Percentiles rank a stretch among this genome's conserved stretches.
phyloP scores from a whole-genome alignment of 805 yeast species.

The Starmerella roubikii region DNA sequence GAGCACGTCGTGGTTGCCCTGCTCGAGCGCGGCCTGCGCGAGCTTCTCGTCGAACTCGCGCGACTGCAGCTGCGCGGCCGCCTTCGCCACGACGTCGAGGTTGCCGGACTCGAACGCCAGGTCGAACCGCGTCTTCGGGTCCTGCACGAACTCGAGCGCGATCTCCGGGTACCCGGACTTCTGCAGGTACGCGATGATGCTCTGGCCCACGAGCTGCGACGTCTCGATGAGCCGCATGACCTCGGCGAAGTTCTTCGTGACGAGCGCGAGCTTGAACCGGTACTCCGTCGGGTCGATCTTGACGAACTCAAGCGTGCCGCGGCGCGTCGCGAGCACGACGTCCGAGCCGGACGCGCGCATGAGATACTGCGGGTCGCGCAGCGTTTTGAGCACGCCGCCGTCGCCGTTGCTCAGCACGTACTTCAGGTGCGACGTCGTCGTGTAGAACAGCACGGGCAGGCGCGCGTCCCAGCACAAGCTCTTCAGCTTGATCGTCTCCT shows the following conservation, averaged over 20 bases:
- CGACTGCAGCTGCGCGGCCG: conserved; percentile 66
- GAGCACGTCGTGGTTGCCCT: conserved; percentile 75
- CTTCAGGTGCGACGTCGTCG: conserved; percentile 91
- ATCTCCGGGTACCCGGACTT: conserved; percentile 94
- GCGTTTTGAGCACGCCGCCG: conserved; percentile 82
- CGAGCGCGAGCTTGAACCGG: conserved; percentile 85
- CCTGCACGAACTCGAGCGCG: conserved; percentile 93
- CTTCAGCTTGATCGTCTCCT: conserved; percentile 92
- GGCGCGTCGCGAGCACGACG: conserved; percentile 69
- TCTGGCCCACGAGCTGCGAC: conserved; percentile 92
- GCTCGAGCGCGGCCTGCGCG: conserved; percentile 73
- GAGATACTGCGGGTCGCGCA: conserved; percentile 77
- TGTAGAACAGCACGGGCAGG: conserved; percentile 69
- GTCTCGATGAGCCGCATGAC: conserved; percentile 76
- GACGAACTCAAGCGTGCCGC: conserved; percentile 68
- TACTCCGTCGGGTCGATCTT: conserved; percentile 92
- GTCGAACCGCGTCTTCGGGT: conserved; percentile 90
- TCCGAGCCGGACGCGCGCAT: conserved; percentile 51
- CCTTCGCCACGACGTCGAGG: conserved; percentile 70
- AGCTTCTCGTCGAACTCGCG: conserved; percentile 64
- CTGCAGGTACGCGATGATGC: conserved; percentile 87
- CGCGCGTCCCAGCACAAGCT: conserved; percentile 96
- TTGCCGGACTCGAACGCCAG: conserved; percentile 90
- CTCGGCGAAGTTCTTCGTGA: conserved; percentile 80
- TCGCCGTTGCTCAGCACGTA: conserved; percentile 90